Conservation (phyloP, 768 basidiomycete genomes). For the Boletus pseudopeckii region DNA sequence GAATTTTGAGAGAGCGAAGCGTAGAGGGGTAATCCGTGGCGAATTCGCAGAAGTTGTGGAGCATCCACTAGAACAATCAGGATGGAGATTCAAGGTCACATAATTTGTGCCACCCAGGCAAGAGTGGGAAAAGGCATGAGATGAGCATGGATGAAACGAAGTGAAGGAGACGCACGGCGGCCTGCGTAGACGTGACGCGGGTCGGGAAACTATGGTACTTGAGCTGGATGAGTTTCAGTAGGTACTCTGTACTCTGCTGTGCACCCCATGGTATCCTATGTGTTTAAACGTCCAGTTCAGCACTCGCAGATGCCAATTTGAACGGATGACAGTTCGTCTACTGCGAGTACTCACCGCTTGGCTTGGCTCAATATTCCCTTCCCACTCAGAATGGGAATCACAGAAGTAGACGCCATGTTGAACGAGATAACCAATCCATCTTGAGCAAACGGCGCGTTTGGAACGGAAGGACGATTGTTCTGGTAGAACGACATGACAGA, state of each 20-base stretch:
- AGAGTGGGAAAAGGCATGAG: background rate
- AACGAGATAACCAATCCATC: slow-evolving; percentile 90
- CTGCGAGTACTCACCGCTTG: slow-evolving; percentile 62
- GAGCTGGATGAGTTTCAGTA: slow-evolving; percentile 89
- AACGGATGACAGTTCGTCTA: background rate
- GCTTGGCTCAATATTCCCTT: slow-evolving; percentile 81
- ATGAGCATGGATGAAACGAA: background rate
- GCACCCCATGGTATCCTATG: slow-evolving; percentile 93
- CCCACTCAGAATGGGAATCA: slow-evolving; percentile 84
- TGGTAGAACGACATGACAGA: slow-evolving; percentile 90
- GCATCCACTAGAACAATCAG: slow-evolving; percentile 70
- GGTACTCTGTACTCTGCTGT: slow-evolving; percentile 84
- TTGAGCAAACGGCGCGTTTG: slow-evolving; percentile 38
- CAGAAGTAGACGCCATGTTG: slow-evolving; percentile 86
- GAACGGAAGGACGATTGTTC: slow-evolving; percentile 48
- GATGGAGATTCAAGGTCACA: background rate
- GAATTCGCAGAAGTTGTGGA: slow-evolving; percentile 83
- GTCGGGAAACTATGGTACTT: slow-evolving; percentile 94
- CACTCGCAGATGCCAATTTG: background rate
- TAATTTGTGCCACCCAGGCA: background rate
- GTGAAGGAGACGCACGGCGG: slow-evolving; percentile 53
- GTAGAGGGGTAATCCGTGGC: slow-evolving; percentile 69
- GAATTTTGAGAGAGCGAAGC: slow-evolving; percentile 66
- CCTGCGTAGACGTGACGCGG: slow-evolving; percentile 71
- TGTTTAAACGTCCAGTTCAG: background rate